Conservation (phyloP, 345 rosid species). For the Populus alba region DNA sequence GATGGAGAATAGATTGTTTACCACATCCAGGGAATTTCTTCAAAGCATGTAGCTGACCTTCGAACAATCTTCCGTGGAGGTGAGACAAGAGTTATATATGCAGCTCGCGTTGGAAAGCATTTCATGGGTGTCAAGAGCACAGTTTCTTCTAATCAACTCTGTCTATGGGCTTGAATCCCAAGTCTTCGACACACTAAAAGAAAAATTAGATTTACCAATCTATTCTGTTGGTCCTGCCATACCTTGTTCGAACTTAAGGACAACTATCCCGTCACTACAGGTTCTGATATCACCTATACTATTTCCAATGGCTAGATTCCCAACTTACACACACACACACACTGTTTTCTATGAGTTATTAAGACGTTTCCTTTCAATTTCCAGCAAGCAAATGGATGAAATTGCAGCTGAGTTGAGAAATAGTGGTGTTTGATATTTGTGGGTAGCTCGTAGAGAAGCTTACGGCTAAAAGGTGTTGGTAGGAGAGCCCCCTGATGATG, state of each 20-base stretch:
- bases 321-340: constrained; percentile 20
- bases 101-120: constrained; percentile 37
- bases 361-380: constrained; percentile 38
- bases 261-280: background rate
- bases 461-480: background rate
- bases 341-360: constrained; percentile 44
- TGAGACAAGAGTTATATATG: constrained; percentile 16
- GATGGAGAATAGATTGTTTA: constrained; percentile 7
- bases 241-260: constrained; percentile 22
- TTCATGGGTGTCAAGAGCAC: constrained; percentile 41
- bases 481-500: fast-evolving
- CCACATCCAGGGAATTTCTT: constrained; percentile 41
- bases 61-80: constrained; percentile 22
- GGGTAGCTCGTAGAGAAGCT: constrained; percentile 43
- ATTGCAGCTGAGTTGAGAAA: constrained; percentile 29
- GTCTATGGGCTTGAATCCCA: constrained; percentile 47
- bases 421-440: constrained; percentile 33
- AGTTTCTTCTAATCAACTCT: constrained; percentile 50
- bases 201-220: constrained; percentile 23
- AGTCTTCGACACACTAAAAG: constrained; percentile 30
- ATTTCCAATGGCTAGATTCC: constrained; percentile 38
- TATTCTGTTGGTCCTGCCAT: constrained; percentile 42
- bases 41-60: constrained; percentile 34
- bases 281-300: background rate
- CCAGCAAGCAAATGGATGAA: constrained; percentile 38